phyloP scores from a whole-genome alignment of 208 protist genomes.

The Acanthamoeba castellanii region DNA sequence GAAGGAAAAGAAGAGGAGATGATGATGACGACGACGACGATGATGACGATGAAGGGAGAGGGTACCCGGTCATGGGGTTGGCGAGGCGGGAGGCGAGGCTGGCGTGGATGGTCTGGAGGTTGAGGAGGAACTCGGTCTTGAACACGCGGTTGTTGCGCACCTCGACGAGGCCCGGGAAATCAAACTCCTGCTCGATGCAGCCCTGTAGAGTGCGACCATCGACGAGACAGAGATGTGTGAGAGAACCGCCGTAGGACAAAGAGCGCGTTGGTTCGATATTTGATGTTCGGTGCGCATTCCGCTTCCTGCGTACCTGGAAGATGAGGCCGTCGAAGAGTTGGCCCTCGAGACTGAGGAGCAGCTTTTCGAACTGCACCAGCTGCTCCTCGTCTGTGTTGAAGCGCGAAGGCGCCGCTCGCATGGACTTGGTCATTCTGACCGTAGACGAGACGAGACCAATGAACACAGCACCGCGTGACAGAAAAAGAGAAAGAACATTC shows the following conservation, averaged over 20 bases:
- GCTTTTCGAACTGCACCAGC: constrained; percentile 86
- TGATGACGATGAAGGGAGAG: not conserved
- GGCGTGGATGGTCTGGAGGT: constrained; percentile 77
- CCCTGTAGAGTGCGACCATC: constrained; percentile 50
- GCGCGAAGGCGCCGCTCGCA: constrained; percentile 81
- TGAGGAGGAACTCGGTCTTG: constrained; percentile 87
- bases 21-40: not conserved
- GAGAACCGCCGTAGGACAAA: not conserved
- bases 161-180: constrained; percentile 80
- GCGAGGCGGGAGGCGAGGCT: constrained; percentile 7
- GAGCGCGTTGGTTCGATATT: not conserved
- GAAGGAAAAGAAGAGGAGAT: not conserved
- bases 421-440: constrained; percentile 85
- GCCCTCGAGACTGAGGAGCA: constrained; percentile 88
- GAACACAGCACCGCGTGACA: not conserved
- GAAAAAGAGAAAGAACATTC: not conserved
- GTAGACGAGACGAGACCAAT: not conserved
- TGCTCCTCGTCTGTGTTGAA: constrained; percentile 86
- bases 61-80: not conserved
- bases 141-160: constrained; percentile 87
- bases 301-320: constrained; percentile 75
- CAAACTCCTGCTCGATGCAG: constrained; percentile 89
- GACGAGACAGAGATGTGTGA: not conserved
- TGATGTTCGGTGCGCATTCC: no score
- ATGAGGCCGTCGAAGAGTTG: constrained; percentile 91